These are phyloP conservation scores for Colletotrichum cordylinicola DNA, from an alignment of 2,329 filamentous ascomycete genomes.

Conservation along the genomic window DNA sequence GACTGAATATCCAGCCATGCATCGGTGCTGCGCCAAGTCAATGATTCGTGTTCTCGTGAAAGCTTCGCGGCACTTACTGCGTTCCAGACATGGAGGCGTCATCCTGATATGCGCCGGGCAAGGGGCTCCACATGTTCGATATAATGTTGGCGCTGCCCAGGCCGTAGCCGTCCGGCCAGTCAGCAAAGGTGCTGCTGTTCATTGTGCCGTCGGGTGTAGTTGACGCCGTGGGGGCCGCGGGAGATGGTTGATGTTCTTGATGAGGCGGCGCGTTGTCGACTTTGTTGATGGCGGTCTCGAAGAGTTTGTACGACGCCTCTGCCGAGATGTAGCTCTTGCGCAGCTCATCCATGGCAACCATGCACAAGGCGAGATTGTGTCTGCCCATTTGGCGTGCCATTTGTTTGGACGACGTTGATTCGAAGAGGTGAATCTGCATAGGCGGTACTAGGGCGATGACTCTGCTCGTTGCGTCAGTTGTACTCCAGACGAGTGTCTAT, in stretches of 20 bases:
- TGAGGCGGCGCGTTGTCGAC: not conserved
- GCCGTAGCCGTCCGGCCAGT: not conserved
- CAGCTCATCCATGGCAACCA: conserved; percentile 16
- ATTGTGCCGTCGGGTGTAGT: not conserved
- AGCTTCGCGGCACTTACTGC: not conserved
- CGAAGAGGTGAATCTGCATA: conserved; percentile 18
- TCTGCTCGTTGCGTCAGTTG: not conserved
- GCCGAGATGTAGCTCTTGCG: conserved; percentile 14
- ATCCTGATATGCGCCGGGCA: not conserved
- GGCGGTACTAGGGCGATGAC: conserved; percentile 11
- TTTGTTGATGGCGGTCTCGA: conserved; percentile 10
- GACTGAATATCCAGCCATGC: conserved; percentile 7
- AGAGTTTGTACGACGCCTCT: conserved; percentile 2
- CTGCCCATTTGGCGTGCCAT: conserved; percentile 17
- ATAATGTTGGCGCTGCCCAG: not conserved
- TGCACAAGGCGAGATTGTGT: conserved; percentile 13
- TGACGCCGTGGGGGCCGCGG: not conserved
- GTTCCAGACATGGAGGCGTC: not conserved
- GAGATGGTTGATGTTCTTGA: not conserved
- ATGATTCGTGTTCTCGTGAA: not conserved
- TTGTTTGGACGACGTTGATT: conserved; percentile 6
- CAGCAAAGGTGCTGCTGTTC: not conserved
- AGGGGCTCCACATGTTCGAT: conserved; percentile 6
- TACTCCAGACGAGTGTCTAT: not conserved
- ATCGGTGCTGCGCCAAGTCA: not conserved